Conservation (phyloP, 1,284 basidiomycete species). For the Puccinia brachypodii region DNA sequence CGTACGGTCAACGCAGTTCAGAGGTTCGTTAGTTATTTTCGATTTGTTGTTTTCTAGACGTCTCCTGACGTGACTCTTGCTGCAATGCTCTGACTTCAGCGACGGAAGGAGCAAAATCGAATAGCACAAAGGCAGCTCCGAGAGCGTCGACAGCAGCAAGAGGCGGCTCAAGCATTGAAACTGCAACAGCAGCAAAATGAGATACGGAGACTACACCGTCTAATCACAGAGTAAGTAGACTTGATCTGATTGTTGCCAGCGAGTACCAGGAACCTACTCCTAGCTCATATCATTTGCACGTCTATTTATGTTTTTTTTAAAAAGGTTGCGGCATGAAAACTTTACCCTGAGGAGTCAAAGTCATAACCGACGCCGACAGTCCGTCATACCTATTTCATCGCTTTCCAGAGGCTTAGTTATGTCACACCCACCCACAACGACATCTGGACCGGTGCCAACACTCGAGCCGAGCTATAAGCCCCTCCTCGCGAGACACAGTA, state of each 20-base stretch:
- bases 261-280: neutral
- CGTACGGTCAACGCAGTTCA: slow-evolving; percentile 48
- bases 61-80: neutral
- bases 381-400: slow-evolving; percentile 48
- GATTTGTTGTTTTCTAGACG: neutral
- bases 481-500: slow-evolving; percentile 17
- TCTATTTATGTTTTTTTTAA: too few species aligned
- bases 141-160: slow-evolving; percentile 45
- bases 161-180: slow-evolving; percentile 40
- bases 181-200: slow-evolving; percentile 39
- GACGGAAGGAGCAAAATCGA: slow-evolving; percentile 47
- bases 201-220: slow-evolving; percentile 33
- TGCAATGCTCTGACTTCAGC: slow-evolving; percentile 8
- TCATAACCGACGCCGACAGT: slow-evolving; percentile 34
- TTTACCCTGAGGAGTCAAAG: slow-evolving; percentile 36
- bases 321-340: slow-evolving; percentile 41
- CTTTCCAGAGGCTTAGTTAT: slow-evolving; percentile 30
- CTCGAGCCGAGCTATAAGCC: neutral
- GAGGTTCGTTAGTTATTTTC: slow-evolving; percentile 18
- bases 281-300: neutral
- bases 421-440: neutral
- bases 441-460: neutral
- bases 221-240: slow-evolving; percentile 30
- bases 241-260: neutral
- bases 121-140: slow-evolving; percentile 47